Conservation (phyloP, 768 basidiomycete genomes). For the Jaapia argillacea region DNA sequence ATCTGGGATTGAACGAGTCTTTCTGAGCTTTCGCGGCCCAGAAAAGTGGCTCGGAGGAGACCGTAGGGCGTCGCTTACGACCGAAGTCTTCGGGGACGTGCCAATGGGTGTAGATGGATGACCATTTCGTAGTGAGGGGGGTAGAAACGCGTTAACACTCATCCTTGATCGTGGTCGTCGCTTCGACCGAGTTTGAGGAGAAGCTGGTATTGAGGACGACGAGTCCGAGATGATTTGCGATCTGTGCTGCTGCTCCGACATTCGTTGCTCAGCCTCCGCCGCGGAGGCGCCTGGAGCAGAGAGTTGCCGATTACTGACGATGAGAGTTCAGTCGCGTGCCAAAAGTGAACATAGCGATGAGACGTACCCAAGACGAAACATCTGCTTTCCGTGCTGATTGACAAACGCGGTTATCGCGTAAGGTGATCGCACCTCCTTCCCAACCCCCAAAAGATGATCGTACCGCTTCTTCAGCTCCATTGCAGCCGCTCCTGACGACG, state of each 20-base stretch:
- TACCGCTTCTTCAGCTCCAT: conserved; percentile 69
- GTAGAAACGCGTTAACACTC: conserved; percentile 53
- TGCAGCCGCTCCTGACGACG: conserved; percentile 65
- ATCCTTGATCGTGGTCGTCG: conserved; percentile 47
- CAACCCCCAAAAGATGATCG: conserved; percentile 60
- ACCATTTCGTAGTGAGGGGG: conserved; percentile 35
- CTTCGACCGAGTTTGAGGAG: conserved; percentile 1
- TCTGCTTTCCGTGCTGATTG: conserved; percentile 70
- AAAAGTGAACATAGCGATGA: not conserved
- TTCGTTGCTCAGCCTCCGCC: conserved; percentile 37
- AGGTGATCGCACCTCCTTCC: conserved; percentile 59
- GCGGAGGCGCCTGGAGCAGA: conserved; percentile 48
- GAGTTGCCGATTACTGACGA: conserved; percentile 44
- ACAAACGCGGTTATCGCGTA: conserved; percentile 77
- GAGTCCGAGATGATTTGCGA: conserved; percentile 4
- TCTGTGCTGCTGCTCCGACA: conserved; percentile 8
- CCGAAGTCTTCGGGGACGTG: no score
- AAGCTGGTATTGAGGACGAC: no score
- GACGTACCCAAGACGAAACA: conserved; percentile 71
- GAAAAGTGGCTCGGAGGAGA: conserved; percentile 22
- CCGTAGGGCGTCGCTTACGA: no score
- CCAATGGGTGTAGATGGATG: no score
- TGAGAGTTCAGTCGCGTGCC: not conserved
- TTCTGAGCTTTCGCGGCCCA: conserved; percentile 48
- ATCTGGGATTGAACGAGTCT: conserved; percentile 70